Evolutionary conservation across 1,139 yeast species (phyloP), one percentile per base, ranked within the genome.

Genomic region (Taphrina deformans): DNA sequence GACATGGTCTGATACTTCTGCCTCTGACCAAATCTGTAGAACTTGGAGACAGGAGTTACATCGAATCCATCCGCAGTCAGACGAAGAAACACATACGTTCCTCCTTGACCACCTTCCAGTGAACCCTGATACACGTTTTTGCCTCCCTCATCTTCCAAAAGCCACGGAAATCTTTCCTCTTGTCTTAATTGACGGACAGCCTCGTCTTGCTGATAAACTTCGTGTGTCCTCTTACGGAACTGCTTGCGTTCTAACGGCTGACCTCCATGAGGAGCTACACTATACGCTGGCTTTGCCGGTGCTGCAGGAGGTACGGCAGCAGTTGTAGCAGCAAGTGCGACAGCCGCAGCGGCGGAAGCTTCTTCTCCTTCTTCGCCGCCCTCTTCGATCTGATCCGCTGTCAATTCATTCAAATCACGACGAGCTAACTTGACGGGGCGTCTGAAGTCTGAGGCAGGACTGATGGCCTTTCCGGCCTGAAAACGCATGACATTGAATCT

Each of bases 91-190:
- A 90, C 97, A 74, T 89, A 92, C 21, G 90, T 82, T 71, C 90
- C 97, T 9, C 92, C 84, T 69, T 88, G 88, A 10, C 95, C 96
- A 0, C 98, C 99, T 77, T 93, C 99, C 76, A 89, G 92, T 71
- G 88, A 88, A 40, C 99, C 97, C 24, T 92, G 97, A 87, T 89
- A 93, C 0, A 96, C 95, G 74, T 93, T 92, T 68, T 85, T 82
- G 65, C 96, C 97, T 71, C 90, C 97, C 75, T 89, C 92, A 77
- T 95, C 99, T 77, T 92, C 97, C 81, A 95, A 80, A 21, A 95
- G 96, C 99, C 99, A 93, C 0, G 99, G 99, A 72, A 89, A 92
- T 74, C 87, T 90, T 76, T 93, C 99, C 76, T 93, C 99, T 74
- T 92, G 93, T 72, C 98, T 81, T 69, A 93, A 78, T 73, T 85